Evolutionary conservation across 257 asterid species (phyloP), one percentile per base, ranked within the genome.

Genomic region (Capsicum pubescens): DNA sequence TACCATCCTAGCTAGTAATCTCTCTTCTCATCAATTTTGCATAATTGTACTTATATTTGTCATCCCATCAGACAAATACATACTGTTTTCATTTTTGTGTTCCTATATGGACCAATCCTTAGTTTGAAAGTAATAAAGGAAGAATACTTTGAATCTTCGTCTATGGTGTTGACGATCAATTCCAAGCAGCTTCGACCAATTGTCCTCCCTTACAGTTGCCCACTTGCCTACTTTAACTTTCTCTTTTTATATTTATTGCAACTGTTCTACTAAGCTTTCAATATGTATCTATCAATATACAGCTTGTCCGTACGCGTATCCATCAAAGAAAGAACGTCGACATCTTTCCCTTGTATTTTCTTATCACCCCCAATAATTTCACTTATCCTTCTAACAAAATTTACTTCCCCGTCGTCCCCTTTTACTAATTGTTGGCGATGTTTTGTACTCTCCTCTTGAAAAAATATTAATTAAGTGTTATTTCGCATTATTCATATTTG

Each of bases 181-280:
- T 76, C 61, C 59, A 76, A 12, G 81, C 5, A 76, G 4, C 81
- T 76, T 76, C 81, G 5, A 50, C 21, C 21, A 50, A 76, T 76
- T 76, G 80, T n/a, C 80, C 46, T 12, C 11, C 48, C n/a, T 67
- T 39, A 21, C 16, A 21, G 16, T 10, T 68, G 26, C 10, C 77
- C 61, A 50, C 61, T 50, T 74, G 61, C 63, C 81, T 19, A 11
- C 39, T 69, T 2, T 2, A 19, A 48, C 57, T 52, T 52, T 74
- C 10, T 21, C 61, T 74, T 74, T 50, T 74, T 19, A 36, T 50
- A 50, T 72, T 48, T 71, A 5, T 44, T 67, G 0, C 16, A 48
- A 16, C 2, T 15, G 1, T 70, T 32, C 48, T 63, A 60, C 36
- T 60, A n/a, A 61, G 74, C 52, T 3, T 67, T 35, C 52, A 36